Conservation (phyloP, 257 asterid species). For the Przewalskia tangutica region DNA sequence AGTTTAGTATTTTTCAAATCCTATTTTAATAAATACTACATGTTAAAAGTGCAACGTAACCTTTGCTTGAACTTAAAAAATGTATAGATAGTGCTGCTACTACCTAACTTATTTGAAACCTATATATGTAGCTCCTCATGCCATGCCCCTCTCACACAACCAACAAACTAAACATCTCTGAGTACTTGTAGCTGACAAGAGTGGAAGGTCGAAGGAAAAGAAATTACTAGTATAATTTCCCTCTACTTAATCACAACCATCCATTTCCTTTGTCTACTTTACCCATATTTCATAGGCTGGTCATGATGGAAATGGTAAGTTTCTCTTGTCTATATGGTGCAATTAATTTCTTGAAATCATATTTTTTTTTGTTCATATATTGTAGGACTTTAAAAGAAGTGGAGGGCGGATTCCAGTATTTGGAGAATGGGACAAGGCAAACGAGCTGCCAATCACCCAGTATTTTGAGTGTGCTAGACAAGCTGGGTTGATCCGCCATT, state of each 20-base stretch:
- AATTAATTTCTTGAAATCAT: neutral
- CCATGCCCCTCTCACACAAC: neutral
- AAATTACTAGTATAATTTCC: neutral
- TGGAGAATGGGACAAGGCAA: constrained; percentile 66
- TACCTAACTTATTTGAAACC: neutral
- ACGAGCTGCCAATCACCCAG: constrained; percentile 64
- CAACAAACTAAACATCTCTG: neutral
- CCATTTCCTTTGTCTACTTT: neutral
- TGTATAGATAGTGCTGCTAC: neutral
- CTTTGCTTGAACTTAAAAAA: neutral
- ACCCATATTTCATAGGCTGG: neutral
- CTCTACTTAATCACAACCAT: neutral
- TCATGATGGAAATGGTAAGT: constrained; percentile 4
- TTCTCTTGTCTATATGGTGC: neutral
- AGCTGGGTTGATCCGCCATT: constrained; percentile 54
- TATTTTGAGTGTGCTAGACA: constrained; percentile 69
- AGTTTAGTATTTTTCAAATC: neutral
- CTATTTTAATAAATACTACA: neutral
- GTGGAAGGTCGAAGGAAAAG: neutral
- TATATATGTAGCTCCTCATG: neutral
- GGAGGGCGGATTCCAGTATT: constrained; percentile 60
- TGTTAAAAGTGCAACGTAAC: neutral
- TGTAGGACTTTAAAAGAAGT: constrained; percentile 32
- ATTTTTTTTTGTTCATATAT: neutral
- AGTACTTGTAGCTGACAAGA: neutral